A percentile compares a stretch with the other conserved stretches of the same genome.
phyloP scores from a whole-genome alignment of 148 eudicot species.

The Vaccinium corymbosum region DNA sequence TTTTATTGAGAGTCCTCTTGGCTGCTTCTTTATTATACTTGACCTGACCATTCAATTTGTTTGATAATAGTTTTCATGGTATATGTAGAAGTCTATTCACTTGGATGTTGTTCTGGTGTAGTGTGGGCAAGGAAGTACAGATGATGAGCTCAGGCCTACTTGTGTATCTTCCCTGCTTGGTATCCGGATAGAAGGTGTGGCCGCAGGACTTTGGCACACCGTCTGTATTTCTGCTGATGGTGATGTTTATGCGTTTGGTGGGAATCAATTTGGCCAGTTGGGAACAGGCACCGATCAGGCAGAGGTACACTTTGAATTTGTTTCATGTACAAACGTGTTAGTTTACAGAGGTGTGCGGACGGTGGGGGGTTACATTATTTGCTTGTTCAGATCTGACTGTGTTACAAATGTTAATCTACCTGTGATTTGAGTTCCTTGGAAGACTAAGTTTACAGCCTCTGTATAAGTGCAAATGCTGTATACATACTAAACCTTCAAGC shows the following conservation, averaged over 20 bases:
- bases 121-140: constrained; percentile 98
- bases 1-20: neutral
- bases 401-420: neutral
- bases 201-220: constrained; percentile 96
- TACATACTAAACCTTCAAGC: neutral
- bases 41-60: constrained; percentile 18
- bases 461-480: neutral
- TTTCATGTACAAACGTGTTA: neutral
- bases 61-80: constrained; percentile 9
- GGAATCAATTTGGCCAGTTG: constrained; percentile 97
- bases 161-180: constrained; percentile 89
- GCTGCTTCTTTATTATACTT: neutral
- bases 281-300: constrained; percentile 95
- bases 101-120: constrained; percentile 35
- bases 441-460: neutral
- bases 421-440: neutral
- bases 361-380: neutral
- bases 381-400: neutral
- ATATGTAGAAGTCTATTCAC: constrained; percentile 13
- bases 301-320: constrained; percentile 50
- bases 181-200: constrained; percentile 58
- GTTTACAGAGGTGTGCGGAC: no score
- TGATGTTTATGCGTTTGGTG: constrained; percentile 85
- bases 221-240: constrained; percentile 88
- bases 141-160: constrained; percentile 83